Percentiles rank a stretch among this genome's conserved stretches.
These are phyloP conservation scores for Nidula microcarpa DNA, from an alignment of 768 basidiomycete species.

Conservation along the genomic window DNA sequence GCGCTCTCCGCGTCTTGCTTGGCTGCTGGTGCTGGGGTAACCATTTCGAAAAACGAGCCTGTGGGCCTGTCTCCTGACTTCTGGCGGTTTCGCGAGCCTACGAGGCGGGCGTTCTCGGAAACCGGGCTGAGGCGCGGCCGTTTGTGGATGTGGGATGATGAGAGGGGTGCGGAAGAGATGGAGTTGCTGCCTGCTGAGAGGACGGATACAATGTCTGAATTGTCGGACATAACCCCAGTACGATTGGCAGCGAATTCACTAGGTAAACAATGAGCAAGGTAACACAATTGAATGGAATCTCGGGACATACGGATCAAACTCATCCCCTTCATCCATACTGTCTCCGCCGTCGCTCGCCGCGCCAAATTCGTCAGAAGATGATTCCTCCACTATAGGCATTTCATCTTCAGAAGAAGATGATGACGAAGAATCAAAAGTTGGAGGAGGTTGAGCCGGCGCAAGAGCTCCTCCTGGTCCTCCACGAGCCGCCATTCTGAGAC, in stretches of 20 bases:
- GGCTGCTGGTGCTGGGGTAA: slow-evolving; percentile 32
- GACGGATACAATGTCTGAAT: slow-evolving; percentile 61
- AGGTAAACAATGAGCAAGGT: slow-evolving; percentile 2
- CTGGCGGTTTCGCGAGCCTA: slow-evolving; percentile 8
- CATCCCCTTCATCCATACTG: slow-evolving; percentile 62
- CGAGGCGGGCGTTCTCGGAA: slow-evolving; percentile 42
- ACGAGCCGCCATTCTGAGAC: slow-evolving; percentile 63
- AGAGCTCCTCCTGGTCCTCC: slow-evolving; percentile 34
- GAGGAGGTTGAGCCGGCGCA: slow-evolving; percentile 23
- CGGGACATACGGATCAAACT: slow-evolving; percentile 74
- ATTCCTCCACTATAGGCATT: slow-evolving; percentile 41
- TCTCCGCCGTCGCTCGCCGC: slow-evolving; percentile 41
- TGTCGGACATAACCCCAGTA: slow-evolving; percentile 50
- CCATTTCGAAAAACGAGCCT: slow-evolving; percentile 53
- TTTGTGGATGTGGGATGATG: slow-evolving; percentile 40
- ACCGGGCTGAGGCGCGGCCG: slow-evolving; percentile 62
- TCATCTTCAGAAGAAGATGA: slow-evolving; percentile 55
- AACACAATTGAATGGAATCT: neutral
- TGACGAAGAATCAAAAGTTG: slow-evolving; percentile 45
- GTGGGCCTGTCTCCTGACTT: slow-evolving; percentile 22
- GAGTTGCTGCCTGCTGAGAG: slow-evolving; percentile 53
- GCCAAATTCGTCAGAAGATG: slow-evolving; percentile 50
- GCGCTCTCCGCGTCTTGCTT: slow-evolving; percentile 1
- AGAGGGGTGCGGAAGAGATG: slow-evolving; percentile 46
- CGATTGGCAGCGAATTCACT: slow-evolving; percentile 72